Evolutionary conservation across 1,284 basidiomycete species (phyloP).

Genomic region (Tylopilus sp.): DNA sequence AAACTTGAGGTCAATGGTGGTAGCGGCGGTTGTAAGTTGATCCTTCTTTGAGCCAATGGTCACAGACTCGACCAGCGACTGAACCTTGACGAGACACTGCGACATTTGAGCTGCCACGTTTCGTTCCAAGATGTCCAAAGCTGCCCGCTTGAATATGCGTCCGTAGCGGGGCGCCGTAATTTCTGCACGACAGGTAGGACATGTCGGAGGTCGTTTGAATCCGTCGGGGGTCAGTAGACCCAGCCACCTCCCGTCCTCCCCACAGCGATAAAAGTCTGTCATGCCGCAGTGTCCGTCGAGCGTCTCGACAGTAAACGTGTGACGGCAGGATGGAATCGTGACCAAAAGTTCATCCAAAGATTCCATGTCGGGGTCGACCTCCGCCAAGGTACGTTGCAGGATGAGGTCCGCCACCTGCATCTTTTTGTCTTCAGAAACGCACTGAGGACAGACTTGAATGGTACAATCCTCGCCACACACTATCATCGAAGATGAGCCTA

Average conservation of each 20-base stretch:
- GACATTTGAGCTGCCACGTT: conserved; percentile 69
- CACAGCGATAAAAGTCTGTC: conserved; percentile 60
- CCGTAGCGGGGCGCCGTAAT: conserved; percentile 68
- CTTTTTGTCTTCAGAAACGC: conserved; percentile 54
- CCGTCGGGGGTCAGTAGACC: conserved; percentile 54
- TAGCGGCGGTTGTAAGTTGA: conserved; percentile 17
- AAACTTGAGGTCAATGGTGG: conserved; percentile 31
- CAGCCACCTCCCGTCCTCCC: conserved; percentile 51
- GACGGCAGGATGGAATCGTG: conserved; percentile 68
- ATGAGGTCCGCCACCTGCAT: conserved; percentile 68
- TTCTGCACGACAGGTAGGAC: conserved; percentile 65
- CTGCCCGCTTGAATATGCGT: conserved; percentile 68
- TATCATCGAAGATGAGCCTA: conserved; percentile 35
- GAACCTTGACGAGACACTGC: conserved; percentile 47
- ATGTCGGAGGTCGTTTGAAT: conserved; percentile 59
- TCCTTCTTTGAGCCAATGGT: conserved; percentile 28
- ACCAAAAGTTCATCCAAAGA: conserved; percentile 66
- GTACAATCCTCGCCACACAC: conserved; percentile 78
- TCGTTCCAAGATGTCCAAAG: conserved; percentile 71
- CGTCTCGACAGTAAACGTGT: conserved; percentile 79
- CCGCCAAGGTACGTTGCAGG: conserved; percentile 61
- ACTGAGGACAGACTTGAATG: conserved; percentile 65
- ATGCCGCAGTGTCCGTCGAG: conserved; percentile 72
- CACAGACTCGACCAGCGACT: conserved; percentile 41
- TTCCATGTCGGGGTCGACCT: conserved; percentile 56